Conservation (phyloP, 805 yeast genomes). For the Brettanomyces nanus region DNA sequence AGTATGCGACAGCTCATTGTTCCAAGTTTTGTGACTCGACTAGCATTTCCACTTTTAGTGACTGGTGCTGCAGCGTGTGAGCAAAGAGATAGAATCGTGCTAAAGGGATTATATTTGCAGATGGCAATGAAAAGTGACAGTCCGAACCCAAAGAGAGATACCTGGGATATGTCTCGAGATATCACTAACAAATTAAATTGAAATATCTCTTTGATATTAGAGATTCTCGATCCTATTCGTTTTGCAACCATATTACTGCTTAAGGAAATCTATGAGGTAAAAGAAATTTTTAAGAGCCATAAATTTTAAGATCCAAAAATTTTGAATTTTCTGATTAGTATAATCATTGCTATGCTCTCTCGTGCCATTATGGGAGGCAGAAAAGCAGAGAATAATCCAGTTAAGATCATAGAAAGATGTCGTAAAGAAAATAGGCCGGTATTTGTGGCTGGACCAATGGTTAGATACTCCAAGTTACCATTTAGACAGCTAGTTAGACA, state of each 20-base stretch:
- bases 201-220: constrained; percentile 17
- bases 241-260: too few species aligned
- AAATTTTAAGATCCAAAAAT: too few species aligned
- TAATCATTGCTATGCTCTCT: too few species aligned
- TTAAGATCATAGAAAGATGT: constrained; percentile 41
- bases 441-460: constrained; percentile 90
- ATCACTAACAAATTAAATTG: constrained; percentile 17
- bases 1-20: constrained; percentile 10
- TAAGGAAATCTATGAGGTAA: too few species aligned
- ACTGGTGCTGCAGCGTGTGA: constrained; percentile 22
- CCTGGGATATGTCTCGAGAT: constrained; percentile 17
- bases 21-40: constrained; percentile 9
- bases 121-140: constrained; percentile 4
- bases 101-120: constrained; percentile 12
- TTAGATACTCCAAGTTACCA: constrained; percentile 88
- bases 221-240: neutral
- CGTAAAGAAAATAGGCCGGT: constrained; percentile 44
- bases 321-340: too few species aligned
- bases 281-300: too few species aligned
- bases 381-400: too few species aligned
- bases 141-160: constrained; percentile 16
- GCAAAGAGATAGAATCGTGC: constrained; percentile 16
- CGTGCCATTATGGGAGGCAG: too few species aligned
- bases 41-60: constrained; percentile 17
- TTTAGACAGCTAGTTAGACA: constrained; percentile 74